Evolutionary conservation across 2,329 filamentous ascomycete genomes (phyloP), one percentile per base, ranked within the genome.

Genomic region (Aspergillus alliaceus): DNA sequence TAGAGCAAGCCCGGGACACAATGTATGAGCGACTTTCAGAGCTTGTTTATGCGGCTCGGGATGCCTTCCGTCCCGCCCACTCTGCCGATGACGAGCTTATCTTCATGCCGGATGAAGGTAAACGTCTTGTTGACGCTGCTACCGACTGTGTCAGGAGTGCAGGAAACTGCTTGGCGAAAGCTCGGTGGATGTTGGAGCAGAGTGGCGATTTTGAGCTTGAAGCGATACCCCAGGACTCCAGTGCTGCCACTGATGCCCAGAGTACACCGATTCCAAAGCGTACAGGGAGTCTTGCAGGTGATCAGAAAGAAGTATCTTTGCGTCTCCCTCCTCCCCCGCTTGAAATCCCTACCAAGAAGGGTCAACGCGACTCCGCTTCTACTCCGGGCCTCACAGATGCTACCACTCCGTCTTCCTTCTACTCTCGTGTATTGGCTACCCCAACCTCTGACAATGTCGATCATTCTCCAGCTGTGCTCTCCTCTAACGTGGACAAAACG

Each of bases 141-240:
- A 96, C 92, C 6, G 87, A 86, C 58, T 97, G 93, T 70, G 93
- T 99, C 25, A 88, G 91, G 64, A 90, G 91, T 22, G 92, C 93
- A 44, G 93, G 93, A 39, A 92, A 96, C 65, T 97, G 93, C 73
- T 90, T 96, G 20, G 88, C 90, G 6, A 93, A 93, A 75, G 89
- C 93, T 11, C 91, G 91, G 67, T 83, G 86, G 70, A 86, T 96
- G 44, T 89, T 99, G 57, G 92, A 96, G 75, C 84, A 89, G 59
- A 91, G 95, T 61, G 92, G 93, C 20, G 93, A 96, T 72, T 96
- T 96, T 63, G 92, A 96, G 72, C 86, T 93, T 64, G 86, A 89
- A 63, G 70, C 77, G 35, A 61, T 76, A 37, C 73, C 80, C 29
- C 74, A 90, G 25, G 83, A 81, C 7, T 80, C 60, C 32, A 53